These are phyloP conservation scores for Botrytis elliptica DNA, from an alignment of 2,329 filamentous ascomycete genomes.

Conservation along the genomic window DNA sequence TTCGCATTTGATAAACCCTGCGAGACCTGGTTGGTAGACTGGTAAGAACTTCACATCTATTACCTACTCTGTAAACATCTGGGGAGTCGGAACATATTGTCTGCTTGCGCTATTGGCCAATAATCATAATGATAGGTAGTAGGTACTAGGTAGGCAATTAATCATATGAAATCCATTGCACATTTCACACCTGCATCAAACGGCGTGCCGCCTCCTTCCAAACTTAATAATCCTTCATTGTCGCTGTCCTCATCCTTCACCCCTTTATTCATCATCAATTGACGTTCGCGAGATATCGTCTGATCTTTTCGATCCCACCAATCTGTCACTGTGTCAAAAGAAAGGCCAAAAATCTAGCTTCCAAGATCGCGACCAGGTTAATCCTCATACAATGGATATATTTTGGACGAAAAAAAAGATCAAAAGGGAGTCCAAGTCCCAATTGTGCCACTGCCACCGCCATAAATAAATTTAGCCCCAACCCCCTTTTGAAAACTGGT, in stretches of 20 bases:
- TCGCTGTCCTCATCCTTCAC: conserved; percentile 2
- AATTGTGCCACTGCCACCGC: neutral
- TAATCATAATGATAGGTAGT: neutral
- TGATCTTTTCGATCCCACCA: neutral
- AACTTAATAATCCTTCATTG: neutral
- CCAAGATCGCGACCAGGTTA: conserved; percentile 1
- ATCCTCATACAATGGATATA: neutral
- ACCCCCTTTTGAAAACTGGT: conserved; percentile 13
- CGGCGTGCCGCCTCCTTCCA: conserved; percentile 8
- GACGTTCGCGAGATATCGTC: neutral
- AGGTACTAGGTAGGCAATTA: neutral
- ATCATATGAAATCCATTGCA: neutral
- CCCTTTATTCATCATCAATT: neutral
- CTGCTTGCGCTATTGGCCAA: neutral
- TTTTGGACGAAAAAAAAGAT: conserved; percentile 8
- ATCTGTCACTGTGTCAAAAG: neutral
- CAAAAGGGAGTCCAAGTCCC: conserved; percentile 10
- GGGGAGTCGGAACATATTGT: neutral
- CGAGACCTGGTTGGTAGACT: neutral
- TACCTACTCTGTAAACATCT: neutral
- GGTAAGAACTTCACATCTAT: neutral
- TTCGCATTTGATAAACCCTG: neutral
- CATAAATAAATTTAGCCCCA: neutral
- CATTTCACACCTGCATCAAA: neutral
- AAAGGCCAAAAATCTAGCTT: neutral